A percentile compares a stretch with the other conserved stretches of the same genome.
Evolutionary conservation across 371 early-diverging fungal species (phyloP).

Genomic region (Rhizopus microsporus): DNA sequence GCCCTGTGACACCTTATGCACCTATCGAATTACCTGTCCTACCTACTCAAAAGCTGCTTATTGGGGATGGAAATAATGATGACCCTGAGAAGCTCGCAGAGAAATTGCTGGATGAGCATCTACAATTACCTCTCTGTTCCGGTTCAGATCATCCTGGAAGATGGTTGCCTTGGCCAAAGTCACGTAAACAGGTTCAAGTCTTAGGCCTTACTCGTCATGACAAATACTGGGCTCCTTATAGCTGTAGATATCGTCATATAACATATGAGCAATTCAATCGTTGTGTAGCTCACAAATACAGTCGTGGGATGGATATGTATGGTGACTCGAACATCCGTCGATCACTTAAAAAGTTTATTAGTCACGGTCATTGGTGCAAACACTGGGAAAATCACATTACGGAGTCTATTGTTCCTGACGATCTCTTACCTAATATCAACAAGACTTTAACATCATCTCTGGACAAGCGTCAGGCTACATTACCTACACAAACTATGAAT

Average conservation of each 20-base stretch:
- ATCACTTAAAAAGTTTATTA: conserved; percentile 50
- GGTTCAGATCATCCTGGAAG: conserved; percentile 43
- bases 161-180: conserved; percentile 38
- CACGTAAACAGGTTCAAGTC: background rate
- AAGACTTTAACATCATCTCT: background rate
- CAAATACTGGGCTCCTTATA: conserved; percentile 55
- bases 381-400: conserved; percentile 16
- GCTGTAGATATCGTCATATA: conserved; percentile 43
- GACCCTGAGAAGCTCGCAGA: background rate
- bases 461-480: background rate
- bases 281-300: conserved; percentile 37
- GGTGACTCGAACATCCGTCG: conserved; percentile 61
- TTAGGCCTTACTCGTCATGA: conserved; percentile 7
- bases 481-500: background rate
- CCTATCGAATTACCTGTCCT: conserved; percentile 33
- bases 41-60: conserved; percentile 11
- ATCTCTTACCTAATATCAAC: conserved; percentile 10
- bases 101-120: conserved; percentile 24
- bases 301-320: conserved; percentile 40
- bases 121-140: conserved; percentile 48
- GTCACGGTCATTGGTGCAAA: conserved; percentile 53
- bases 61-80: conserved; percentile 4
- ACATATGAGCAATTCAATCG: conserved; percentile 40
- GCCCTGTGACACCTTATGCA: conserved; percentile 39
- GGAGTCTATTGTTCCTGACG: conserved; percentile 5